phyloP scores from a whole-genome alignment of 768 basidiomycete genomes.

The Neoboletus magnificus region DNA sequence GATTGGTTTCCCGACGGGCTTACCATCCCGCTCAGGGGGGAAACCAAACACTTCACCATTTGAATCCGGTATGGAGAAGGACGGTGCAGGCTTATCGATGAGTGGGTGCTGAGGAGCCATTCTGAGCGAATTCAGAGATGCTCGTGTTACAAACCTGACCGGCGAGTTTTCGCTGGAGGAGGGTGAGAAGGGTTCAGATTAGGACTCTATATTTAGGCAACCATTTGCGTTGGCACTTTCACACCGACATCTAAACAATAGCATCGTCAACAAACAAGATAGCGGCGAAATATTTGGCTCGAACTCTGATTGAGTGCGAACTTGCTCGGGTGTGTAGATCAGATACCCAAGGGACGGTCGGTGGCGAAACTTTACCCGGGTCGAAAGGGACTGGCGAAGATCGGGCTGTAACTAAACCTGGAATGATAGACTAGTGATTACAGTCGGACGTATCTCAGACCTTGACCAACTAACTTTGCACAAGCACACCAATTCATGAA shows the following conservation, averaged over 20 bases:
- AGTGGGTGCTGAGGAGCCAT: constrained; percentile 49
- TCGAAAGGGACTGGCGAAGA: not conserved
- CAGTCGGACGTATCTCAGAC: not conserved
- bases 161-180: not conserved
- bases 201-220: constrained; percentile 7
- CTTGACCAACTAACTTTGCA: not conserved
- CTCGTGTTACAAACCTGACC: not conserved
- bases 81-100: constrained; percentile 62
- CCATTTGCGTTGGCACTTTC: not conserved
- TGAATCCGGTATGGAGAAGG: constrained; percentile 60
- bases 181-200: not conserved
- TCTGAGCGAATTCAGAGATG: constrained; percentile 1
- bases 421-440: not conserved
- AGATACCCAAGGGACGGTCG: constrained; percentile 1
- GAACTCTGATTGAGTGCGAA: constrained; percentile 7
- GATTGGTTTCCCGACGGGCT: constrained; percentile 43
- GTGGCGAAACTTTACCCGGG: not conserved
- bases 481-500: not conserved
- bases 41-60: constrained; percentile 61
- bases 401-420: not conserved
- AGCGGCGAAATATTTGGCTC: too few species aligned
- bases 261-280: not conserved
- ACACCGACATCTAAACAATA: not conserved
- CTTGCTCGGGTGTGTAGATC: not conserved
- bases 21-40: constrained; percentile 50